Conservation (phyloP, 1,284 basidiomycete genomes). For the Cutaneotrichosporon dermatis region DNA sequence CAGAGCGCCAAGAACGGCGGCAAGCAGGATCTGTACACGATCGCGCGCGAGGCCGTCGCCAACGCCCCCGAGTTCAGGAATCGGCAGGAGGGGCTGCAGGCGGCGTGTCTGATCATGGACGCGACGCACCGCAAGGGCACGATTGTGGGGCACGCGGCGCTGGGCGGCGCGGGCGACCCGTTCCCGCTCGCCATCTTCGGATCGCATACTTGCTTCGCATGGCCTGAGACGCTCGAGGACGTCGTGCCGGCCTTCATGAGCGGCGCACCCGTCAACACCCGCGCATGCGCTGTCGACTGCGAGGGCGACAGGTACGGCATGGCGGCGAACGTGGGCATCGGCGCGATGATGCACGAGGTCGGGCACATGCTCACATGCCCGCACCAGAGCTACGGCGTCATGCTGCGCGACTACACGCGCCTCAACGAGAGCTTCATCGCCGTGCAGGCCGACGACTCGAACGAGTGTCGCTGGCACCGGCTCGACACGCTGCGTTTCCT, state of each 20-base stretch:
- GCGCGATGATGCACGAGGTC: constrained; percentile 13
- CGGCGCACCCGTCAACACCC: constrained; percentile 2
- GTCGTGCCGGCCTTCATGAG: constrained; percentile 1
- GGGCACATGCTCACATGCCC: constrained; percentile 10
- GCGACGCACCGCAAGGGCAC: constrained; percentile 1
- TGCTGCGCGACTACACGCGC: constrained; percentile 14
- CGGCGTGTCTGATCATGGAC: constrained; percentile 5
- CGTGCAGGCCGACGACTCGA: constrained; percentile 4
- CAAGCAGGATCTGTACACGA: background rate
- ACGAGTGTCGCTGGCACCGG: constrained; percentile 12
- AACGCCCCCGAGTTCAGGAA: constrained; percentile 8
- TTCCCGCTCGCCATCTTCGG: constrained; percentile 10
- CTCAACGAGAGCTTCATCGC: constrained; percentile 14
- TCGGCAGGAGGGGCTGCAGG: background rate
- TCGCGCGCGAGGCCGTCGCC: constrained; percentile 2
- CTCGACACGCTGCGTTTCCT: constrained; percentile 8
- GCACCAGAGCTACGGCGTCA: constrained; percentile 10
- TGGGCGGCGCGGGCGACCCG: constrained; percentile 1
- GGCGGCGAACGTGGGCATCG: constrained; percentile 13
- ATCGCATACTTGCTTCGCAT: constrained; percentile 7
- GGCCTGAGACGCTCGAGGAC: constrained; percentile 5
- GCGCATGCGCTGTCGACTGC: constrained; percentile 8
- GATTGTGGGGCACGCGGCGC: constrained; percentile 11
- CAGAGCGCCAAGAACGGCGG: constrained; percentile 3
- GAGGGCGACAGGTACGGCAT: constrained; percentile 10